Base-by-base conservation (phyloP, 2,329 filamentous ascomycete species). In the Sporothrix pallida region DNA sequence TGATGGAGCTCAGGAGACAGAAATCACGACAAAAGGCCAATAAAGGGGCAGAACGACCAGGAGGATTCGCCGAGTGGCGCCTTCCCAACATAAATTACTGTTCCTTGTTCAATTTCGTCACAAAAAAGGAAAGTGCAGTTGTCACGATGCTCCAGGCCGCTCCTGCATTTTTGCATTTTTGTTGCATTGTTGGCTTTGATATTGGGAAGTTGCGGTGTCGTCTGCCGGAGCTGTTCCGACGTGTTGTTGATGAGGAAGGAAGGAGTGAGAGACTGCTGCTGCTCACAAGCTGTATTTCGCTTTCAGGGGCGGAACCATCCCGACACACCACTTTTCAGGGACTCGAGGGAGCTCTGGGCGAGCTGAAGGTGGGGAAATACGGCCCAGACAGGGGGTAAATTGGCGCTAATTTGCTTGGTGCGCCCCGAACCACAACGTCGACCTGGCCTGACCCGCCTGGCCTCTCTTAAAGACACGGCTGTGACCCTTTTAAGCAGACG, bases 201-300 rank as follows among this genome's bases (percentile, higher is more conserved):
- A 15, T 26, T 48, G 42, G 62, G 62, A 67, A 67, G 42, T 15
- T 17, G 62, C 62, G 62, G 12, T 48, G 62, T 23, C 48, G 62
- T 12, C 17, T 10, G 62, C 26, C 62, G 62, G 62, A 67, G 42
- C 20, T 2, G n/a, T 67, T 48, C 62, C 62, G 62, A 26, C 42
- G 12, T 67, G 10, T 65, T 65, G 42, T n/a, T 12, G 46, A 23
- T 52, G 23, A 52, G n/a, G 65, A n/a, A 54, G 67, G 67, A 56
- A 70, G 31, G 67, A 31, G 23, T 46, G 23, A 46, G 10, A 3
- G 60, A 12, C n/a, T 46, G 20, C 37, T 20, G 46, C 3, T 8
- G 7, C 7, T 13, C 42, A 26, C 9, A 65, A 46, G 60, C 60
- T 3, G 37, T 17, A 17, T 42, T 9, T n/a, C 10, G 52, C 13